Evolutionary conservation across 371 early-diverging fungal species (phyloP).

Genomic region (Mucor circinelloides): DNA sequence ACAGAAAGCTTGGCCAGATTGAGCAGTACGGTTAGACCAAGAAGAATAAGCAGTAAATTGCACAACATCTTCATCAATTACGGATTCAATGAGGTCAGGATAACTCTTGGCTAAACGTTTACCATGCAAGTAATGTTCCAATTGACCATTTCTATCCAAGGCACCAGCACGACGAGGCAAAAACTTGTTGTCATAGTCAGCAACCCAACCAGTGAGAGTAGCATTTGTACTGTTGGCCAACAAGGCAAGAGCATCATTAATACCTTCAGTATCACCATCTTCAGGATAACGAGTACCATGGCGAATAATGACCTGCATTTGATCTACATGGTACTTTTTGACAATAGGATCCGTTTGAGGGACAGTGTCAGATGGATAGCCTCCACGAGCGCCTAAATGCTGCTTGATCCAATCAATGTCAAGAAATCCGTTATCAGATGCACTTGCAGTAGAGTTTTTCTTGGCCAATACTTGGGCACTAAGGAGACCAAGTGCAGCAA

Average conservation of each 20-base stretch:
- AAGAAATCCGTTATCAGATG: background rate
- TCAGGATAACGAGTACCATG: slow-evolving; percentile 39
- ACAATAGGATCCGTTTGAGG: slow-evolving; percentile 1
- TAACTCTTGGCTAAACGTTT: slow-evolving; percentile 24
- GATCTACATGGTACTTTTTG: slow-evolving; percentile 10
- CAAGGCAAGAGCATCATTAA: slow-evolving; percentile 13
- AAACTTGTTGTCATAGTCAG: slow-evolving; percentile 18
- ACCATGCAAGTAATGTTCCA: slow-evolving; percentile 29
- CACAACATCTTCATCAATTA: slow-evolving; percentile 8
- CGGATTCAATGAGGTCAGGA: slow-evolving; percentile 4
- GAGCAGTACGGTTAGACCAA: slow-evolving; percentile 14
- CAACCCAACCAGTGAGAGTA: slow-evolving; percentile 17
- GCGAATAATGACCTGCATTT: slow-evolving; percentile 33
- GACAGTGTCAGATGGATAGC: slow-evolving; percentile 1
- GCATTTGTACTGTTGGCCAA: slow-evolving; percentile 14
- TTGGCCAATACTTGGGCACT: background rate
- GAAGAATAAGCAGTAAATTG: slow-evolving; percentile 15
- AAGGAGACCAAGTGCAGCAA: background rate
- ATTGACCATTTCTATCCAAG: slow-evolving; percentile 22
- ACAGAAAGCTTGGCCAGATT: slow-evolving; percentile 20
- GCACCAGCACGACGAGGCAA: slow-evolving; percentile 1
- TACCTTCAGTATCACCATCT: slow-evolving; percentile 14
- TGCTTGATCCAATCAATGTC: background rate
- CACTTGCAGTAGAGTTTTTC: background rate
- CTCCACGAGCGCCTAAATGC: slow-evolving; percentile 16